These are phyloP conservation scores for Globisporangium spinosum DNA, from an alignment of 352 stramenopile species.

Conservation along the genomic window DNA sequence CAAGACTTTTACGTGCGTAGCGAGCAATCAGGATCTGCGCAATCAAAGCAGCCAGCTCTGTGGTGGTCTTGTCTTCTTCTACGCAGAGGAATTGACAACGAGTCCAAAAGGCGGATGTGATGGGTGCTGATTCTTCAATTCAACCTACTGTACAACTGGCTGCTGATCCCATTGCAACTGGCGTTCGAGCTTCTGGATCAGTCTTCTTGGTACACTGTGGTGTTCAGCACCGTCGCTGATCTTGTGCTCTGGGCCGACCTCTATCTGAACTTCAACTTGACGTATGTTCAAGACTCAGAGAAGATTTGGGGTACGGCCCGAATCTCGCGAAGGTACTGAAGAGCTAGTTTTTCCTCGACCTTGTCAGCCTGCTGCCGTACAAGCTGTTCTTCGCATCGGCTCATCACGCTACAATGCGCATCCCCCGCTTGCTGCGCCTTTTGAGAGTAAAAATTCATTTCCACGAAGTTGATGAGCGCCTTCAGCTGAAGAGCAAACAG, in stretches of 20 bases:
- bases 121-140: slow-evolving; percentile 45
- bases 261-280: slow-evolving; percentile 56
- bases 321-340: slow-evolving; percentile 34
- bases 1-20: slow-evolving; percentile 25
- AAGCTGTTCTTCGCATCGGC: slow-evolving; percentile 22
- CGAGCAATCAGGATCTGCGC: slow-evolving; percentile 6
- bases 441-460: slow-evolving; percentile 34
- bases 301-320: slow-evolving; percentile 49
- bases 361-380: slow-evolving; percentile 45
- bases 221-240: slow-evolving; percentile 37
- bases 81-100: slow-evolving; percentile 34
- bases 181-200: slow-evolving; percentile 33
- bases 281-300: slow-evolving; percentile 46
- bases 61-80: slow-evolving; percentile 38
- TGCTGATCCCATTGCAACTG: slow-evolving; percentile 41
- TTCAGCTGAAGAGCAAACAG: slow-evolving; percentile 47
- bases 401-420: slow-evolving; percentile 21
- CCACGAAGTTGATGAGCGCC: slow-evolving; percentile 39
- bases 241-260: slow-evolving; percentile 42
- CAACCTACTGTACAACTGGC: slow-evolving; percentile 56
- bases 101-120: slow-evolving; percentile 38
- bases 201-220: slow-evolving; percentile 28
- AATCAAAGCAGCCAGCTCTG: slow-evolving; percentile 7
- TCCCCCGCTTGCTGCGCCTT: slow-evolving; percentile 41
- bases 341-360: slow-evolving; percentile 33